Evolutionary conservation across 2,329 filamentous ascomycete species (phyloP), one percentile per base, ranked within the genome.

Genomic region (Dactylellina haptotyla): DNA sequence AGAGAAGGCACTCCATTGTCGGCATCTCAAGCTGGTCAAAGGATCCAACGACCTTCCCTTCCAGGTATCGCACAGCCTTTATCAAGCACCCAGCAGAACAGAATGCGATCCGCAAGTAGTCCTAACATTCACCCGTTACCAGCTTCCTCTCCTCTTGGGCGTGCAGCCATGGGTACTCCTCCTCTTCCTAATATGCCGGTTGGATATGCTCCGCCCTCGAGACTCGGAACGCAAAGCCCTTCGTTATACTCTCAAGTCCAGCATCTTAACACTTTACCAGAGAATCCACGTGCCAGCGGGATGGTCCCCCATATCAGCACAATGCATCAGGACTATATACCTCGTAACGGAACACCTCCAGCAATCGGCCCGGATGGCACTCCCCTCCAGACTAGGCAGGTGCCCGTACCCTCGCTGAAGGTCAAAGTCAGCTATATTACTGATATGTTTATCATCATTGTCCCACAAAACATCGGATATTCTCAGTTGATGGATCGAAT

Each of bases 371-470:
- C 48, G 12, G 67, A 50, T 2, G 56, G 43, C 10, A 16, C 61
- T 12, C 30, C 59, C 28, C 45, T 53, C 16, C 51, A 51, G 12
- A 37, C n/a, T 14, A 51, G 67, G 8, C 67, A 72, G 37, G 48
- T 71, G 58, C 75, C 50, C 16, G 50, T 48, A 28, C 75, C 91
- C 5, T 95, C 98, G 79, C 86, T 99, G 57, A 98, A 97, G 82
- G 93, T 97, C 56, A 96, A 96, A 80, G 93, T 99, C 66, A 94
- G 94, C 79, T 96, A 96, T 77, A 90, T 97, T 70, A 97, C 94
- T 0, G 77, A 78, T 63, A 77, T 76, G 61, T 77, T 78, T 65
- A 74, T 77, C 45, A 85, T 99, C n/a, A 94, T 99, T 9, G 96
- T 97, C 43, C 91, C 92, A 30, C 96, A 92, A 81, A 97, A 96